Conservation (phyloP, 371 early-diverging fungal species). For the Syncephalastrum racemosum region DNA sequence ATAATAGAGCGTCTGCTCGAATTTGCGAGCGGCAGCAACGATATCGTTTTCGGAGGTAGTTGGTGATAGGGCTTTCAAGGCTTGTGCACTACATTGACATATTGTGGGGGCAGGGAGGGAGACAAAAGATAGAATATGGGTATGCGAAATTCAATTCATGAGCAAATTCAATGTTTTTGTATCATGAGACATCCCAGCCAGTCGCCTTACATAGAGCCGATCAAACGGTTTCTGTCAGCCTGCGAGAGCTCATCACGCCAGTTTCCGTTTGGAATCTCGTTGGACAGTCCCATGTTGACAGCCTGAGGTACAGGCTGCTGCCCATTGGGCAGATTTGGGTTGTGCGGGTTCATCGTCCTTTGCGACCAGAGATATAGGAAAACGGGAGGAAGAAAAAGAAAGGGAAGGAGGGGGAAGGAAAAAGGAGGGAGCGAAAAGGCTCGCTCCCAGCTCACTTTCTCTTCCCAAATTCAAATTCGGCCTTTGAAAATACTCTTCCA, state of each 20-base stretch:
- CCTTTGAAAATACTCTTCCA: no score
- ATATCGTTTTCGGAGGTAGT: conserved; percentile 37
- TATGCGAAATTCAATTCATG: conserved; percentile 4
- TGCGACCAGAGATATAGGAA: conserved; percentile 2
- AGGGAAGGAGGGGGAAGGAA: no score
- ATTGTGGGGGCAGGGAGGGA: no score
- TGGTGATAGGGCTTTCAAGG: conserved; percentile 38
- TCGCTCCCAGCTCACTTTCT: no score
- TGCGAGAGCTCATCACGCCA: conserved; percentile 45
- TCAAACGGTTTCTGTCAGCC: conserved; percentile 36
- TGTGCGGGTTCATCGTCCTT: conserved; percentile 10
- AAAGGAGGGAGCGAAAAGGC: no score
- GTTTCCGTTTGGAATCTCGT: conserved; percentile 27
- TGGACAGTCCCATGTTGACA: conserved; percentile 13
- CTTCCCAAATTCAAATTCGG: no score
- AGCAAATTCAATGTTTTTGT: conserved; percentile 1
- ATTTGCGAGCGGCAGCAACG: conserved; percentile 37
- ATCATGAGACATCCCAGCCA: neutral
- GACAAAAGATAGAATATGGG: conserved; percentile 2
- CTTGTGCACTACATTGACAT: conserved; percentile 26
- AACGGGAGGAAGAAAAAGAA: conserved; percentile 4
- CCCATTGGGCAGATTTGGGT: conserved; percentile 19
- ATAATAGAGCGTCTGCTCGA: conserved; percentile 39
- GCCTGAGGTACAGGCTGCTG: conserved; percentile 12
- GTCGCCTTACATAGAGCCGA: conserved; percentile 39